These are phyloP conservation scores for Iberis pinnata DNA, from an alignment of 345 rosid genomes.

Conservation along the genomic window DNA sequence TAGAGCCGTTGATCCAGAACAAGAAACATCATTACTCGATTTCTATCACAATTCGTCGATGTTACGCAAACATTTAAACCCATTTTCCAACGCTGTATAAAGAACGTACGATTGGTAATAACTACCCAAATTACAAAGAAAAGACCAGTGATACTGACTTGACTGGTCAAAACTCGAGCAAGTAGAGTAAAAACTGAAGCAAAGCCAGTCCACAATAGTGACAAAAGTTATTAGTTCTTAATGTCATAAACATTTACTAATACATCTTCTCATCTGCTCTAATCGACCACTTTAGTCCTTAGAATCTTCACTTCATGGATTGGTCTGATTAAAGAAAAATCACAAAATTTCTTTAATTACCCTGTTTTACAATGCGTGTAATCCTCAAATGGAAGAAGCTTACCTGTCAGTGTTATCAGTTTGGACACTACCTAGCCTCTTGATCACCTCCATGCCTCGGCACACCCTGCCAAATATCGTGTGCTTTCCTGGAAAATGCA, in stretches of 20 bases:
- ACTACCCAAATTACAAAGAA: constrained; percentile 3
- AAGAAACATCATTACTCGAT: background rate
- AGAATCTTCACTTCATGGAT: constrained; percentile 95
- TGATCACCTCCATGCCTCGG: constrained; percentile 85
- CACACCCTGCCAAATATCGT: constrained; percentile 94
- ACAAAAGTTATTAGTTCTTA: no score
- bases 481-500: constrained; percentile 59
- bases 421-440: constrained; percentile 94
- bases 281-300: constrained; percentile 70
- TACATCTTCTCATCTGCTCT: no score
- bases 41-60: no score
- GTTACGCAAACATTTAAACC: no score
- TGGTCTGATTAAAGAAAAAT: constrained; percentile 42
- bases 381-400: background rate
- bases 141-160: background rate
- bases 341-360: background rate
- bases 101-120: no score
- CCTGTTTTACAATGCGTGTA: background rate
- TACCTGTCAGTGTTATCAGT: constrained; percentile 92
- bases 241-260: no score
- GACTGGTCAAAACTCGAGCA: background rate
- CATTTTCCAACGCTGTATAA: no score
- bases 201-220: constrained; percentile 1
- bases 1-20: constrained; percentile 7
- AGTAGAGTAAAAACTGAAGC: background rate